Evolutionary conservation across 1,284 basidiomycete genomes (phyloP).

Genomic region (Cryptococcus jaspeensis): DNA sequence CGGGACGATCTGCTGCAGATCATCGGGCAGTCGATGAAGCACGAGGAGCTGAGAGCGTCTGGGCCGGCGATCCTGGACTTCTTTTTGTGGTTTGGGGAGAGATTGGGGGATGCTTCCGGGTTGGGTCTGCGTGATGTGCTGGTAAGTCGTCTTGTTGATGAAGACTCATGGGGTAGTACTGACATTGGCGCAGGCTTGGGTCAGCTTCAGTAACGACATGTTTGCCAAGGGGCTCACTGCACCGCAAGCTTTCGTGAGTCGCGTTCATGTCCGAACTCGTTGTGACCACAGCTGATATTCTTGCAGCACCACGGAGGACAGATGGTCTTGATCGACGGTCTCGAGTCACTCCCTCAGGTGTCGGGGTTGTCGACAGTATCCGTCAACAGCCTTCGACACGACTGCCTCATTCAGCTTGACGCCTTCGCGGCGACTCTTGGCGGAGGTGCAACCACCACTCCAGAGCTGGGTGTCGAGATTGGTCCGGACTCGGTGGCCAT

Average conservation of each 20-base stretch:
- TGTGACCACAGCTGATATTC: not conserved
- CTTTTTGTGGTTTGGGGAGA: slow-evolving; percentile 71
- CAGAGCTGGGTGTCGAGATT: slow-evolving; percentile 21
- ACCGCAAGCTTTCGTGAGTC: slow-evolving; percentile 71
- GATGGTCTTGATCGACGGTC: slow-evolving; percentile 81
- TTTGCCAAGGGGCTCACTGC: slow-evolving; percentile 52
- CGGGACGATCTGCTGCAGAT: slow-evolving; percentile 77
- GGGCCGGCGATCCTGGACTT: slow-evolving; percentile 75
- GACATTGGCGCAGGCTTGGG: slow-evolving; percentile 71
- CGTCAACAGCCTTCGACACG: slow-evolving; percentile 37
- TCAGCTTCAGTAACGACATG: slow-evolving; percentile 75
- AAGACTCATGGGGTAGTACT: not conserved
- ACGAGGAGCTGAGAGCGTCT: slow-evolving; percentile 60
- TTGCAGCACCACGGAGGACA: slow-evolving; percentile 78
- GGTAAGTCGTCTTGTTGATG: slow-evolving; percentile 55
- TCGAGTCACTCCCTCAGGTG: slow-evolving; percentile 72
- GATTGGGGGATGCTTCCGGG: slow-evolving; percentile 61
- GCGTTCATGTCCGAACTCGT: not conserved
- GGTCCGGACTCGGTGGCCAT: slow-evolving; percentile 57
- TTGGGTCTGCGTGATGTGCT: slow-evolving; percentile 85
- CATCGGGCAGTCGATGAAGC: slow-evolving; percentile 69
- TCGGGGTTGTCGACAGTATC: slow-evolving; percentile 41
- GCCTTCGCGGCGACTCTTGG: slow-evolving; percentile 23
- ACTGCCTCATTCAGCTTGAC: slow-evolving; percentile 39
- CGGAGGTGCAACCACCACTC: slow-evolving; percentile 1